Evolutionary conservation across 2,329 filamentous ascomycete species (phyloP).

Genomic region (Penicillium griseofulvum): DNA sequence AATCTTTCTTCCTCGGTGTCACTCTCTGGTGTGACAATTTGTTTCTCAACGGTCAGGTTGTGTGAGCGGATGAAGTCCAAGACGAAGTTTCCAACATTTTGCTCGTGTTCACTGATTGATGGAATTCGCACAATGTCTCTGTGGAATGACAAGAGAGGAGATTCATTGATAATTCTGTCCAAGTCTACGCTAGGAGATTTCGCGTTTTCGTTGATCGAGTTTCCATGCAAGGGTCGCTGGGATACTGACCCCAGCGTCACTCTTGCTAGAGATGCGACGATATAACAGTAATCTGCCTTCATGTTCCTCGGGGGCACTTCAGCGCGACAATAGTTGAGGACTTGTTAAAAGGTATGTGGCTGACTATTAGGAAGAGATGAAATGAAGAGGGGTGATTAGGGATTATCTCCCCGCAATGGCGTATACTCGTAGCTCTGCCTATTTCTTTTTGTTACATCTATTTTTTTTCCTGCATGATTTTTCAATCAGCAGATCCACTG

Average conservation of each 20-base stretch:
- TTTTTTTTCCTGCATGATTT: neutral
- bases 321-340: neutral
- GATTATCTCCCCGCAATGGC: neutral
- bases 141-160: neutral
- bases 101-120: neutral
- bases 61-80: neutral
- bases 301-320: neutral
- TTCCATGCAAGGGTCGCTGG: neutral
- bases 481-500: neutral
- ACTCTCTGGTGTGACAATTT: neutral
- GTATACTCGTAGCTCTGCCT: neutral
- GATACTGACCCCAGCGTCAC: neutral
- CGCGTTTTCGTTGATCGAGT: neutral
- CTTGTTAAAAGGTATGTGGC: neutral
- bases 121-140: neutral
- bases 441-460: neutral
- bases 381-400: neutral
- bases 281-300: neutral
- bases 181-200: neutral
- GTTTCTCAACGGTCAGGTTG: neutral
- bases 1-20: neutral
- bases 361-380: neutral
- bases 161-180: neutral
- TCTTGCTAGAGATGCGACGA: neutral
- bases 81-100: neutral